phyloP scores from a whole-genome alignment of 441 rosid species.

The Populus hybrid region DNA sequence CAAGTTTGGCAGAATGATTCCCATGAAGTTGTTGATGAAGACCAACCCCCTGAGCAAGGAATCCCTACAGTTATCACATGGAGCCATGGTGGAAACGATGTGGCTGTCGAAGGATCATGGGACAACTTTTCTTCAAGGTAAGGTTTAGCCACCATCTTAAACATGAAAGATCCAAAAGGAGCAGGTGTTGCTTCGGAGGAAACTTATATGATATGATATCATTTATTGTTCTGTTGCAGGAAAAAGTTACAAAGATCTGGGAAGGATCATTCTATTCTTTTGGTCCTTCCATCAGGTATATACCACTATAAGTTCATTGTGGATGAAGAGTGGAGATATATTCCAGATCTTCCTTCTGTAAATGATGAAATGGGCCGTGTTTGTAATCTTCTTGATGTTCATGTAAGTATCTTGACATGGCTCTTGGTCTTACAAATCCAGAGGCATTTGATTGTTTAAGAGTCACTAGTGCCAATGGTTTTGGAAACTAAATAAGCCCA shows the following conservation, averaged over 20 bases:
- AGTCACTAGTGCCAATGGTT: not conserved
- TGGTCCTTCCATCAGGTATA: slow-evolving; percentile 74
- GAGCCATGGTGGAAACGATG: slow-evolving; percentile 85
- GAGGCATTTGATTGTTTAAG: not conserved
- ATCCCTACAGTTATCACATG: slow-evolving; percentile 77
- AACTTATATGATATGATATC: slow-evolving; percentile 2
- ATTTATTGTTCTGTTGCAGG: slow-evolving; percentile 36
- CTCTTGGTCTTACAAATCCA: not conserved
- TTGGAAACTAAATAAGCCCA: not conserved
- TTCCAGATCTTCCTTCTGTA: slow-evolving; percentile 71
- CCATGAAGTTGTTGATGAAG: slow-evolving; percentile 36
- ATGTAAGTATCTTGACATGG: slow-evolving; percentile 46
- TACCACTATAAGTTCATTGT: slow-evolving; percentile 89
- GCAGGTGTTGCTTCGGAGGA: not conserved
- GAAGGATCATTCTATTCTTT: slow-evolving; percentile 68
- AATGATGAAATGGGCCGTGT: slow-evolving; percentile 58
- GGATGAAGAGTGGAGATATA: slow-evolving; percentile 77
- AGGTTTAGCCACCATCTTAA: slow-evolving; percentile 1
- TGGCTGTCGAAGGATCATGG: slow-evolving; percentile 90
- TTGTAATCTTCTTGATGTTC: slow-evolving; percentile 81
- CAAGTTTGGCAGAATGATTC: slow-evolving; percentile 50
- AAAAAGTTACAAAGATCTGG: slow-evolving; percentile 75
- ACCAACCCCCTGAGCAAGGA: slow-evolving; percentile 49
- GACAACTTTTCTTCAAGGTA: slow-evolving; percentile 84
- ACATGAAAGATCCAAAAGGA: not conserved